Base-by-base conservation (phyloP, 2,329 filamentous ascomycete genomes). In the Intubia oerlemansii region DNA sequence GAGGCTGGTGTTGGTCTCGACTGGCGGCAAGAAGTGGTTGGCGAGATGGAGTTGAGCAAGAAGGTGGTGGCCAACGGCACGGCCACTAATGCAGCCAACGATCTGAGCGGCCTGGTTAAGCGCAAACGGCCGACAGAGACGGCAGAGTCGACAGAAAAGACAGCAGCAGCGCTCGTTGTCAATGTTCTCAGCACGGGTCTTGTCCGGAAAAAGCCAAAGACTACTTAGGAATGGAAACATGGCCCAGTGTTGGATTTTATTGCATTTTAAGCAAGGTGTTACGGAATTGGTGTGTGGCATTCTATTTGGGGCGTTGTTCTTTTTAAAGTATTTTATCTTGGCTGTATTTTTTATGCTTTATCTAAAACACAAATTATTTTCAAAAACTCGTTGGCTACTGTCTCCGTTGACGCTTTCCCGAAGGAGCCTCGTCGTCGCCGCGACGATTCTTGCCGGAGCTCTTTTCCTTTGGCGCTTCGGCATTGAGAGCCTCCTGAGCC, bases 1-100 rank as follows among this genome's bases (percentile, higher is more conserved):
- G 76, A 85, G 41, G 66, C 74, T 1, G 62, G 61, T 11, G 52
- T 57, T 32, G 59, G 60, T 1, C 47, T 53, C 1, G 40, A 45
- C 13, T 73, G 66, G 66, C 62, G 62, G 0, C 42, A 57, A 7
- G 47, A 51, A 1, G 49, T 73, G 2, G 43, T 47, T 4, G 69
- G 69, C 1, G 47, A 42, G 18, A 46, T 48, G 18, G 45, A 16
- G n/a, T 16, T n/a, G n/a, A n/a, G n/a, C n/a, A n/a, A 46, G 18
- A 29, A 42, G 9, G 36, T 43, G 14, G 18, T 15, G 7, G 5
- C 8, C 10, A 15, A 18, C 19, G 22, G 17, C 8, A 6, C 10
- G n/a, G 16, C 9, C 12, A 9, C 9, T 5, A 17, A 28, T n/a
- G 10, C 17, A 7, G 32, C 32, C 3, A 64, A 59, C 28, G 57